A percentile compares a stretch with the other conserved stretches of the same genome.
These are phyloP conservation scores for Pterulicium gracile DNA, from an alignment of 1,284 basidiomycete species.

Conservation along the genomic window DNA sequence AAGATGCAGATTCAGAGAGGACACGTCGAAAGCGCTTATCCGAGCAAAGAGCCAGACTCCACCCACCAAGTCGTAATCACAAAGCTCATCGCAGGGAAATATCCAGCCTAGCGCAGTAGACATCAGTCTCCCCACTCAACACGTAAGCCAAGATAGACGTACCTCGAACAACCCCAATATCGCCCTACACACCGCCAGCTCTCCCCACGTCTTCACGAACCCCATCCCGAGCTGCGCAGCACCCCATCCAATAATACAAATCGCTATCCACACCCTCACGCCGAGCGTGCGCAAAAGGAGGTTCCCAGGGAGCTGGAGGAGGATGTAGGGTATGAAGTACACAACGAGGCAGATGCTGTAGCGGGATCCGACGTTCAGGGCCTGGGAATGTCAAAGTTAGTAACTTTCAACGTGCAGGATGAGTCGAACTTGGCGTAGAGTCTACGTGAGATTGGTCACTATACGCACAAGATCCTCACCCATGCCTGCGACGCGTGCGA, in stretches of 20 bases:
- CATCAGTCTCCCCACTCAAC: neutral
- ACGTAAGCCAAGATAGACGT: neutral
- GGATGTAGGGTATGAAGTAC: conserved; percentile 33
- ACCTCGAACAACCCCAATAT: conserved; percentile 18
- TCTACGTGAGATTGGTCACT: conserved; percentile 9
- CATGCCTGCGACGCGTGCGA: conserved; percentile 33
- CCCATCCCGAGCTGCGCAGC: conserved; percentile 19
- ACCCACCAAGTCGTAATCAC: neutral
- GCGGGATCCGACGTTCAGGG: conserved; percentile 20
- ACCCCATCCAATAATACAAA: conserved; percentile 26
- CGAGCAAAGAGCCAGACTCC: no score
- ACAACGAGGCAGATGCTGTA: conserved; percentile 33
- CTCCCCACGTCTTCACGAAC: conserved; percentile 15
- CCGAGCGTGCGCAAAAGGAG: conserved; percentile 25
- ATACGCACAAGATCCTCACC: conserved; percentile 28
- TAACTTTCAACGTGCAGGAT: conserved; percentile 19
- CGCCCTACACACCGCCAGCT: conserved; percentile 15
- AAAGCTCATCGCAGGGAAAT: neutral
- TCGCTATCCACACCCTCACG: conserved; percentile 28
- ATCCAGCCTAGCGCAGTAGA: neutral
- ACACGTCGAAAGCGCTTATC: no score
- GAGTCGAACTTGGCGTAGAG: conserved; percentile 10
- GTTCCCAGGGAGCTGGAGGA: conserved; percentile 31
- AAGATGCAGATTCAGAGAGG: neutral
- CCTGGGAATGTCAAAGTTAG: no score